These are phyloP conservation scores for Diplotaxis tenuifolia DNA, from an alignment of 345 rosid genomes.

Conservation along the genomic window DNA sequence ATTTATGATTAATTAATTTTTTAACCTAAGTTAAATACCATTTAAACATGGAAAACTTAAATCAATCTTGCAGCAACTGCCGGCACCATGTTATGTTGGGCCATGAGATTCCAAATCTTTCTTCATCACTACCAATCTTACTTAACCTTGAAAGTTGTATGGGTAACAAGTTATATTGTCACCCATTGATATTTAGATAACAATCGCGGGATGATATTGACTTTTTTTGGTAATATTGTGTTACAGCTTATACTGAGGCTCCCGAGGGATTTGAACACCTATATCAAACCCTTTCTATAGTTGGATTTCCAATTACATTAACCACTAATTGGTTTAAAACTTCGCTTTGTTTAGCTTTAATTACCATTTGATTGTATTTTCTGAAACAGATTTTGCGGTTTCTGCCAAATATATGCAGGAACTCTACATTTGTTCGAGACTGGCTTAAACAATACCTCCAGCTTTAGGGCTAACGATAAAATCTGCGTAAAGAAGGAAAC, in stretches of 20 bases:
- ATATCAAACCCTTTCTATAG: conserved; percentile 42
- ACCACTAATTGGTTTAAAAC: conserved; percentile 52
- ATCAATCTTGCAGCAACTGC: conserved; percentile 37
- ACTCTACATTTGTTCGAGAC: background rate
- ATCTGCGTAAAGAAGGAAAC: background rate
- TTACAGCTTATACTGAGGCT: conserved; percentile 56
- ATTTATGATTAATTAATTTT: background rate
- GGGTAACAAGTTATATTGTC: conserved; percentile 10
- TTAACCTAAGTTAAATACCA: background rate
- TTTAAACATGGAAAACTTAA: background rate
- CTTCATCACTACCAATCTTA: conserved; percentile 49
- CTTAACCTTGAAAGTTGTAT: conserved; percentile 49
- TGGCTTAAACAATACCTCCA: background rate
- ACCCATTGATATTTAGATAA: background rate
- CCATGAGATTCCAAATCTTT: conserved; percentile 42
- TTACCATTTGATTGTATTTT: background rate
- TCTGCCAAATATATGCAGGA: background rate
- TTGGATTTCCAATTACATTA: conserved; percentile 53
- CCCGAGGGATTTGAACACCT: conserved; percentile 50
- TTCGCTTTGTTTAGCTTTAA: background rate
- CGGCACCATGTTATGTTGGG: conserved; percentile 43
- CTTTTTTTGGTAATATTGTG: background rate
- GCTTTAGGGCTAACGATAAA: background rate
- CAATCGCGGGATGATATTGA: background rate
- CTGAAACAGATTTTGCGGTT: background rate